Base-by-base conservation (phyloP, 2,329 filamentous ascomycete species). In the Trichothecium sympodiale region DNA sequence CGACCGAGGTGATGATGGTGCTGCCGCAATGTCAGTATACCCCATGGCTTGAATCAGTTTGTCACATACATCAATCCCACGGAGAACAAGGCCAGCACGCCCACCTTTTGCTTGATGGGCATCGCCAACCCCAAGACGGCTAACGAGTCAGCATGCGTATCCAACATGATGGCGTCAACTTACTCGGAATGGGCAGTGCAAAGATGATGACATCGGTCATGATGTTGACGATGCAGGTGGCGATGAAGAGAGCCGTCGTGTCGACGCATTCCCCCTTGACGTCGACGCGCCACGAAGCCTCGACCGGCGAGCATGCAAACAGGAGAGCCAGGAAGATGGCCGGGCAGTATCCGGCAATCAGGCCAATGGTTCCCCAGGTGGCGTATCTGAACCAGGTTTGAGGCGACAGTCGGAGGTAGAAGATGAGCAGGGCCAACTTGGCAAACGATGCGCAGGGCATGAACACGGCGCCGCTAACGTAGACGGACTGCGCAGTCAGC, bases 181-280 rank as follows among this genome's bases (percentile, higher is more conserved):
- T 18, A 26, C 67, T 64, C 1, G 59, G 61, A 18, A 70, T 56
- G 0, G 67, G 67, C 3, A 71, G 44, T 1, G 56, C 42, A 33
- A 67, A 65, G 13, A 68, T 56, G 5, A 69, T 43, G 4, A 71
- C 34, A 42, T 71, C 65, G 7, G 64, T 65, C 13, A 59, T 37
- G 31, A 70, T 65, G 39, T 68, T 69, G 14, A 64, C 51, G 3
- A 56, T 59, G 0, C 65, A 64, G 12, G 67, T 68, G 26, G 60
- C 55, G 23, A 71, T 60, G 45, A 69, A 70, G 17, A 71, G 59
- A 2, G 57, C 50, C n/a, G 64, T 56, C 16, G 59, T 56, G 32
- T 65, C 52, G 29, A 72, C 53, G 38, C 67, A 72, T n/a, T 32
- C 48, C 39, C 41, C 64, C 40, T 31, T 51, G 5, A 53, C 43